Conservation (phyloP, 441 rosid genomes). For the Corymbia calophylla region DNA sequence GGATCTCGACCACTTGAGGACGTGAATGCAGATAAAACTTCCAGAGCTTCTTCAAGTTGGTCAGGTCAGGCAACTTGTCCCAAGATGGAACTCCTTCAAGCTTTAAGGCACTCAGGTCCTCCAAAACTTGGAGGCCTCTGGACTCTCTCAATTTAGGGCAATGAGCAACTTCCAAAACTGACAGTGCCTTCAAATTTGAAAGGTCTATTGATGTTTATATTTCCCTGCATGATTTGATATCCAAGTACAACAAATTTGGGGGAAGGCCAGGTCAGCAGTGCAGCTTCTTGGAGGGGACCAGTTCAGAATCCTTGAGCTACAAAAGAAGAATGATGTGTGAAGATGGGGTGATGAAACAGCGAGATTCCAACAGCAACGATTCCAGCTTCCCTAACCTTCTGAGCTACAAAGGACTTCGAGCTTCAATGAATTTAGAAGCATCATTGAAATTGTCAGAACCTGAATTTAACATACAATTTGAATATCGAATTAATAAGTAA, state of each 20-base stretch:
- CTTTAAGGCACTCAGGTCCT: too few species aligned
- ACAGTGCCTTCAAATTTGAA: not conserved
- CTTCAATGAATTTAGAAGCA: not conserved
- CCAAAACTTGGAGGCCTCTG: not conserved
- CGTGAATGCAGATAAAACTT: too few species aligned
- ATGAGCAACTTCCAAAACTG: not conserved
- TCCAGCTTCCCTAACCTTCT: not conserved
- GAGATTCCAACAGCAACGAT: not conserved
- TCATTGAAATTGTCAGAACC: not conserved
- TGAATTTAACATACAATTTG: not conserved
- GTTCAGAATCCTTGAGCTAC: not conserved
- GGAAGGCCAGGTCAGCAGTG: not conserved
- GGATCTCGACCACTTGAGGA: too few species aligned
- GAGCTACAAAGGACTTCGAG: not conserved
- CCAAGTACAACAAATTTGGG: not conserved
- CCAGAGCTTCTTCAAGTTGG: too few species aligned
- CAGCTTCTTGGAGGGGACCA: not conserved
- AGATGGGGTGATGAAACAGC: not conserved
- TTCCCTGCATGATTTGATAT: not conserved
- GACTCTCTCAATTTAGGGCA: not conserved
- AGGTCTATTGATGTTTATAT: not conserved
- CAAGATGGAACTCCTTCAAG: too few species aligned
- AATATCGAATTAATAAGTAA: too few species aligned
- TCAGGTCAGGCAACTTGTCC: too few species aligned
- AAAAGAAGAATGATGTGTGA: not conserved